Evolutionary conservation across 139 green algal genomes (phyloP).

Genomic region (Tetradesmus lagerheimii): DNA sequence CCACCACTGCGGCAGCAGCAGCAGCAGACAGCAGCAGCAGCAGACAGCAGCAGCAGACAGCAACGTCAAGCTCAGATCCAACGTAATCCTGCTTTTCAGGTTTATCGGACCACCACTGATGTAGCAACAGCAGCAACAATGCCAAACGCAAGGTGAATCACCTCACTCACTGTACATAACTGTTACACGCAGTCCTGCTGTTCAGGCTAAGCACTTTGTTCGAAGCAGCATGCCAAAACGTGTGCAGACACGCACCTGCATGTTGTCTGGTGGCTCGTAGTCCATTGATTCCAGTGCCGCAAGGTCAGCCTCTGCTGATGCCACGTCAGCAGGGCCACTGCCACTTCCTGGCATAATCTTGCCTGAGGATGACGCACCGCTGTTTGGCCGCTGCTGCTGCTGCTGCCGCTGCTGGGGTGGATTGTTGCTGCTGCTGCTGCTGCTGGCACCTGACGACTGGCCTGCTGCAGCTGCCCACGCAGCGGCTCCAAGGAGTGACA

Average conservation of each 20-base stretch:
- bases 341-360: background rate
- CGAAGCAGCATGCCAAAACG: no score
- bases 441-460: background rate
- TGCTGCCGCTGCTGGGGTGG: no score
- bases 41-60: background rate
- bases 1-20: slow-evolving; percentile 30
- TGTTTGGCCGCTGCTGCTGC: slow-evolving; percentile 5
- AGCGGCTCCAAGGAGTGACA: background rate
- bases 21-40: no score
- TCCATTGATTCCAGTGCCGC: background rate
- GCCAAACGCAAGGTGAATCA: no score
- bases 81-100: no score
- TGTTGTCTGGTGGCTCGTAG: background rate
- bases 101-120: no score
- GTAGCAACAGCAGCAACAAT: no score
- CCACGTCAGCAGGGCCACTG: background rate
- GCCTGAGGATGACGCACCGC: background rate
- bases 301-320: slow-evolving; percentile 6
- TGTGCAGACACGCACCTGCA: background rate
- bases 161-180: no score
- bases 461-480: background rate
- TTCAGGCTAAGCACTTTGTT: no score
- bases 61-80: no score
- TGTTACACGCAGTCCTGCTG: no score
- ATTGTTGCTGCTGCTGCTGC: slow-evolving; percentile 9